A percentile compares a stretch with the other conserved stretches of the same genome.
Evolutionary conservation across 2,329 filamentous ascomycete genomes (phyloP).

Genomic region (Ophiostoma sp.): DNA sequence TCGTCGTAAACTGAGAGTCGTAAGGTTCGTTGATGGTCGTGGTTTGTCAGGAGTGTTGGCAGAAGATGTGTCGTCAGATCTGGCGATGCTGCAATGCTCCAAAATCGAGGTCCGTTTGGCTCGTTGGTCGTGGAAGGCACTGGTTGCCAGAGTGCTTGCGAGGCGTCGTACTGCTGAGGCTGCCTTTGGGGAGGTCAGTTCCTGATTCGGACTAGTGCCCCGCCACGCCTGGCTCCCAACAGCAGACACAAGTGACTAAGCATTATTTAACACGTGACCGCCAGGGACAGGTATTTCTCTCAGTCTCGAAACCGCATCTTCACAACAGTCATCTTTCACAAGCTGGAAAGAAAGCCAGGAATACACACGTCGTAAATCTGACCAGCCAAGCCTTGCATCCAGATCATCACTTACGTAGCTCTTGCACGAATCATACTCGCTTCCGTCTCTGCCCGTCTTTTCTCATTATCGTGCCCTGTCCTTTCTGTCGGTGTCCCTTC

Average conservation of each 20-base stretch:
- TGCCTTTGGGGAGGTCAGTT: slow-evolving; percentile 31
- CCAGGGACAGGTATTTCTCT: background rate
- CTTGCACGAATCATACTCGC: slow-evolving; percentile 12
- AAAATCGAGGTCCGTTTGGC: slow-evolving; percentile 12
- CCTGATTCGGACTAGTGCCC: slow-evolving; percentile 27
- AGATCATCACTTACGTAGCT: background rate
- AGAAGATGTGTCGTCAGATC: background rate
- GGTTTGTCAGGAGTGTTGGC: background rate
- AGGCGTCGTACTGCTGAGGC: slow-evolving; percentile 31
- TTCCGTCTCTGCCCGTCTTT: slow-evolving; percentile 20
- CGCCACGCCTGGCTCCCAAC: background rate
- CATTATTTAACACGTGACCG: background rate
- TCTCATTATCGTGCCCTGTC: background rate
- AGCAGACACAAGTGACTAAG: background rate
- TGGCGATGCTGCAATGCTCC: slow-evolving; percentile 1
- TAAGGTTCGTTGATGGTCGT: background rate
- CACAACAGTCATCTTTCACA: background rate
- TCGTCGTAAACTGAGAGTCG: background rate
- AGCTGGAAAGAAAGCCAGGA: background rate
- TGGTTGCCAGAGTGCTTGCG: slow-evolving; percentile 20
- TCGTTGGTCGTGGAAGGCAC: slow-evolving; percentile 13
- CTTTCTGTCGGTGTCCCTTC: slow-evolving; percentile 22
- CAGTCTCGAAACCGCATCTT: background rate
- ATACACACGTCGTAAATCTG: background rate
- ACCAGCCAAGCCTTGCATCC: background rate